These are phyloP conservation scores for Penicillium sp. DNA, from an alignment of 2,329 filamentous ascomycete genomes.

Conservation along the genomic window DNA sequence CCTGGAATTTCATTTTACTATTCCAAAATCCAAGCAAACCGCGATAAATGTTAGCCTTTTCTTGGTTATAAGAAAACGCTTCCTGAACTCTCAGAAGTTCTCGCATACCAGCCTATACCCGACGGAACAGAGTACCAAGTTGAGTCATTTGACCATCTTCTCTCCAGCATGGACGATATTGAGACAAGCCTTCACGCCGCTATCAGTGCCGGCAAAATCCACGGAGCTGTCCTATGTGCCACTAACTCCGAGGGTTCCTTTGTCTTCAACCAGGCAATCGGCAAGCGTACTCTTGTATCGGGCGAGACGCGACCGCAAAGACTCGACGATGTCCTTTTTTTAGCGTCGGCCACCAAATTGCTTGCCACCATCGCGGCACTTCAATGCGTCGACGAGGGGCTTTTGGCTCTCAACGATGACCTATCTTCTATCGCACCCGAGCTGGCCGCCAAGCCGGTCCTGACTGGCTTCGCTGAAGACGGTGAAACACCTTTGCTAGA, in stretches of 20 bases:
- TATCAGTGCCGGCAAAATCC: slow-evolving; percentile 47
- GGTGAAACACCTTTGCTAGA: slow-evolving; percentile 41
- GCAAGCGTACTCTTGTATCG: slow-evolving; percentile 43
- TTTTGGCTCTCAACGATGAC: slow-evolving; percentile 50
- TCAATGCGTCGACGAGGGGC: slow-evolving; percentile 56
- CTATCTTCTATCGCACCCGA: slow-evolving; percentile 50
- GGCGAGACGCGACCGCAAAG: slow-evolving; percentile 41
- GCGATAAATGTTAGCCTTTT: too few species aligned
- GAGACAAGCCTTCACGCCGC: slow-evolving; percentile 42
- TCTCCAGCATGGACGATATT: slow-evolving; percentile 22
- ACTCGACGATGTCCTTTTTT: slow-evolving; percentile 24
- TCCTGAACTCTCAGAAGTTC: too few species aligned
- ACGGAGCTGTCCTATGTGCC: slow-evolving; percentile 47
- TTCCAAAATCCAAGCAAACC: too few species aligned
- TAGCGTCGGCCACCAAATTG: slow-evolving; percentile 44
- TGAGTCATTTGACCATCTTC: too few species aligned
- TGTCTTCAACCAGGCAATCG: slow-evolving; percentile 42
- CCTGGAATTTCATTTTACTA: too few species aligned
- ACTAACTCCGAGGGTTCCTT: slow-evolving; percentile 42
- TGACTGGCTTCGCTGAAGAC: slow-evolving; percentile 49
- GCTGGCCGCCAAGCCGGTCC: slow-evolving; percentile 49
- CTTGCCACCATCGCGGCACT: slow-evolving; percentile 54
- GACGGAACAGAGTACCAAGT: too few species aligned
- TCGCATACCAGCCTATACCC: too few species aligned
- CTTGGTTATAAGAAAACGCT: too few species aligned